Base-by-base conservation (phyloP, 1,284 basidiomycete genomes). In the Ceratobasidium sp. region DNA sequence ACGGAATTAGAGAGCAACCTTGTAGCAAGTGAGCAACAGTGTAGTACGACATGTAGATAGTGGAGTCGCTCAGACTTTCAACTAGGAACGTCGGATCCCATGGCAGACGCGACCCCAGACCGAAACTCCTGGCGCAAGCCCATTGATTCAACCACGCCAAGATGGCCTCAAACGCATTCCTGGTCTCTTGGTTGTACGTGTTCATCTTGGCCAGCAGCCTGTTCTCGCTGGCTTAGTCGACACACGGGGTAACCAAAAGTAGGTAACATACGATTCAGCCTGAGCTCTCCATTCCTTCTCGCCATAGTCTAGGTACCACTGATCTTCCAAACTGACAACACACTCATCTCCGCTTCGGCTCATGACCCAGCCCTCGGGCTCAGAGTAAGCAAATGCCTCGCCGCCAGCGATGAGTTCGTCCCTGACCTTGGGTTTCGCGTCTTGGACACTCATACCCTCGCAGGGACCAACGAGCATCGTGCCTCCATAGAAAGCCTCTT, bases 301-400 rank as follows among this genome's bases (percentile, higher is more conserved):
- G 77, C 97, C 97, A 79, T 99, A 99, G 83, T 99, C 96, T 80
- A 99, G 84, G 83, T 99, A 99, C 96, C 97, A 99, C 82, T 99
- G 97, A 80, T 99, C 97, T 87, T 96, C 97, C 75, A 99, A 85
- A 5, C 97, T 96, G 73, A 99, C 96, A 41, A 98, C 93, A 84
- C 97, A 99, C 82, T 98, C 97, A 79, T 99, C 97, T 26, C 87
- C 89, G 81, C 92, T 94, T 65, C 97, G 86, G 72, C 92, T 94
- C 79, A 96, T 89, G 79, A 98, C 92, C 79, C 93, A 82, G 72
- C 93, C 94, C 82, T 98, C 97, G 0, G 97, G 97, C 83, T 99
- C 97, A 21, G 96, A 95, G 80, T 99, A 99, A 64, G 94, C 85
- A 78, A 97, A 90, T 8, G 93, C 97, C 61, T 93, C 80, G 1